These are phyloP conservation scores for Saturnispora bothae DNA, from an alignment of 805 yeast genomes.

Conservation along the genomic window DNA sequence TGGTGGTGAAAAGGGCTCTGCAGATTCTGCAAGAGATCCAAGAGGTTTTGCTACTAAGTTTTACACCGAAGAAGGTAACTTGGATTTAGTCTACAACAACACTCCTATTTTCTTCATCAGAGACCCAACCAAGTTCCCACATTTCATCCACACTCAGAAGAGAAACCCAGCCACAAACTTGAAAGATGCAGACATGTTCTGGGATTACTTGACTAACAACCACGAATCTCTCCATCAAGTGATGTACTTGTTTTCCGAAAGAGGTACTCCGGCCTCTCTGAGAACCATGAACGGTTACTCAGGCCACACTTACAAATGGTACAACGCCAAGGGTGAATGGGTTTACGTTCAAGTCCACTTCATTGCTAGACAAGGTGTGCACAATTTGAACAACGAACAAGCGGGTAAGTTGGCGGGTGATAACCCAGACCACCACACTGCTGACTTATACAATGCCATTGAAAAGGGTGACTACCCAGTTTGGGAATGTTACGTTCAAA, in stretches of 20 bases:
- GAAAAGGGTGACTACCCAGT: conserved; percentile 70
- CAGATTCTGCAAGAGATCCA: conserved; percentile 81
- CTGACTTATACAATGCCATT: conserved; percentile 70
- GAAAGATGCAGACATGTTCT: conserved; percentile 72
- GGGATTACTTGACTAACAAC: conserved; percentile 72
- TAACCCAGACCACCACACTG: conserved; percentile 75
- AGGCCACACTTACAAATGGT: conserved; percentile 78
- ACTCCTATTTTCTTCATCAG: conserved; percentile 79
- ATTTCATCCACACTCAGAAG: conserved; percentile 83
- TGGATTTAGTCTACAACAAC: conserved; percentile 79
- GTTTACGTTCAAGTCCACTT: conserved; percentile 70
- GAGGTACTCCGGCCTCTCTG: conserved; percentile 71
- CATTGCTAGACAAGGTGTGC: conserved; percentile 45
- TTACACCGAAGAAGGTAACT: conserved; percentile 75
- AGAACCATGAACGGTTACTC: conserved; percentile 80
- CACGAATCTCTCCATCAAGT: conserved; percentile 72
- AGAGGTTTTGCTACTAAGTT: conserved; percentile 76
- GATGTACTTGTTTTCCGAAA: conserved; percentile 60
- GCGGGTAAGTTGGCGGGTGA: conserved; percentile 59
- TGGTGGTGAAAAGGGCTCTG: conserved; percentile 75
- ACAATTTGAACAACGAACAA: conserved; percentile 49
- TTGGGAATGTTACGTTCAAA: conserved; percentile 79
- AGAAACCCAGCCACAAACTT: conserved; percentile 73
- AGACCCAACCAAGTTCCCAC: conserved; percentile 81
- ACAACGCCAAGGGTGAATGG: conserved; percentile 67